Conservation (phyloP, 192 early-diverging fungal species). For the Coemansia sp. region DNA sequence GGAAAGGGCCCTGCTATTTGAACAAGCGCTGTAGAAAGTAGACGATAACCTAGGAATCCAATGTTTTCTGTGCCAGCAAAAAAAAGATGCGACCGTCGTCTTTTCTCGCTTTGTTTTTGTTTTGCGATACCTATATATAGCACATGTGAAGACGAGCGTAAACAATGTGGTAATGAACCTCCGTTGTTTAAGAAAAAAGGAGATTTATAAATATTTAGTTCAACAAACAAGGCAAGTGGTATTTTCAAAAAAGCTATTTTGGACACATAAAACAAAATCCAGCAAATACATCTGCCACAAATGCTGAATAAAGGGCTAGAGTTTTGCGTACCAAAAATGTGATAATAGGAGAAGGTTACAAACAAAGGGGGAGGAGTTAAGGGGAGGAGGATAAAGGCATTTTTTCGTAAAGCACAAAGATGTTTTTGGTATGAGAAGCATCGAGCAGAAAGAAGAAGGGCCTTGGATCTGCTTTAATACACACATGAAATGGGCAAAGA, state of each 20-base stretch:
- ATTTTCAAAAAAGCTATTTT: neutral
- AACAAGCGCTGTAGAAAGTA: neutral
- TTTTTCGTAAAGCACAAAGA: too few species aligned
- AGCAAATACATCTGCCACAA: neutral
- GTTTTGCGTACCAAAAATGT: neutral
- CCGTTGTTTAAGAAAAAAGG: neutral
- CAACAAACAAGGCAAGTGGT: neutral
- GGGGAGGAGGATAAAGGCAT: neutral
- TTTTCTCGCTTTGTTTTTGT: slow-evolving; percentile 1
- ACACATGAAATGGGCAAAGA: neutral
- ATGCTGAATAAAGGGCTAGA: neutral
- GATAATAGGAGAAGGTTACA: neutral
- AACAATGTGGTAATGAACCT: slow-evolving; percentile 3
- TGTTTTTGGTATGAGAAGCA: too few species aligned
- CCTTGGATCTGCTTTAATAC: neutral
- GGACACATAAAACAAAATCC: neutral
- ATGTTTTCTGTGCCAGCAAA: neutral
- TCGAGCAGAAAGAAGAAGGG: neutral
- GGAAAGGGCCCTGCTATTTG: neutral
- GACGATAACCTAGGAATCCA: neutral
- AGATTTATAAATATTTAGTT: neutral
- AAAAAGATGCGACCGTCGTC: neutral
- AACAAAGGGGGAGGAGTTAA: neutral
- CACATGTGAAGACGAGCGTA: neutral
- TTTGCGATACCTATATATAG: slow-evolving; percentile 6